Evolutionary conservation across 2,329 filamentous ascomycete genomes (phyloP).

Genomic region (Didymellaceae sp.): DNA sequence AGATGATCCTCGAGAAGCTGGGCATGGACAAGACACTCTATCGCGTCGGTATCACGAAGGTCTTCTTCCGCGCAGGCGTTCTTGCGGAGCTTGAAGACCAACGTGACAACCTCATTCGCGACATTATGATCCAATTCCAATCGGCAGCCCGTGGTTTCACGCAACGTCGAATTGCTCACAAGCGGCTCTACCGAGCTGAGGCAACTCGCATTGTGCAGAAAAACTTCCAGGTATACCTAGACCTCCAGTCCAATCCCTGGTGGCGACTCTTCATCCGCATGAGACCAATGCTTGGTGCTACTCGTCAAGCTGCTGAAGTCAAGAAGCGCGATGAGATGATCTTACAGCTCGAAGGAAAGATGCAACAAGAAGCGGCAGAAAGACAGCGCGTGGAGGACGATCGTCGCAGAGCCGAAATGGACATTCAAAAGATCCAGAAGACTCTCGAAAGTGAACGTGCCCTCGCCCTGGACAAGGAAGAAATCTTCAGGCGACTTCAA

Average conservation of each 20-base stretch:
- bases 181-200: conserved; percentile 91
- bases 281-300: conserved; percentile 92
- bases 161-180: conserved; percentile 86
- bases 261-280: conserved; percentile 95
- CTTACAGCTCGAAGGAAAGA: conserved; percentile 81
- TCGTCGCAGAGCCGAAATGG: conserved; percentile 81
- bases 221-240: conserved; percentile 90
- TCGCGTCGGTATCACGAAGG: conserved; percentile 93
- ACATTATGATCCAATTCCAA: conserved; percentile 94
- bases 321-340: conserved; percentile 97
- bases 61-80: conserved; percentile 96
- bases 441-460: conserved; percentile 94
- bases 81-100: conserved; percentile 96
- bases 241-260: conserved; percentile 93
- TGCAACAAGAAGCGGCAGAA: conserved; percentile 75
- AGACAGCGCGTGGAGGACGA: conserved; percentile 89
- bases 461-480: conserved; percentile 96
- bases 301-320: conserved; percentile 88
- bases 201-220: conserved; percentile 93
- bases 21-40: conserved; percentile 85
- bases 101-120: conserved; percentile 87
- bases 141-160: conserved; percentile 89
- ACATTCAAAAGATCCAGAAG: conserved; percentile 89
- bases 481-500: conserved; percentile 97
- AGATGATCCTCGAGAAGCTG: conserved; percentile 87